phyloP scores from a whole-genome alignment of 164 flowering plant species.

The Vitis rupestris region DNA sequence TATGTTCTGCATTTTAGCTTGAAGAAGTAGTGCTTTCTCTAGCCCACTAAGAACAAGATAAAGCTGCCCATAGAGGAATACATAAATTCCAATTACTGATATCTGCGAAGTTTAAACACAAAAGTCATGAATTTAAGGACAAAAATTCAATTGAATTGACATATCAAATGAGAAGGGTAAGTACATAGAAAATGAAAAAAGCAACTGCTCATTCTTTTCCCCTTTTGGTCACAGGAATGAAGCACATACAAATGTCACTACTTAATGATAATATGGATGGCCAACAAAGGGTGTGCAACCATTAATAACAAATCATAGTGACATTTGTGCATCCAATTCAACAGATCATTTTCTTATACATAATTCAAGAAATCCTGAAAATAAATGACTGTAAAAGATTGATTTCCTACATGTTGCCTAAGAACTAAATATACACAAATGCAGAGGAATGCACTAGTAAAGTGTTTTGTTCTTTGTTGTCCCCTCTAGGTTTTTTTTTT shows the following conservation, averaged over 20 bases:
- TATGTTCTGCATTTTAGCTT: slow-evolving; percentile 63
- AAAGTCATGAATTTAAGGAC: not conserved
- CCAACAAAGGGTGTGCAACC: not conserved
- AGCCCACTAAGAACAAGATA: slow-evolving; percentile 92
- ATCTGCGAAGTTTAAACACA: slow-evolving; percentile 50
- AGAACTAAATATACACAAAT: no score
- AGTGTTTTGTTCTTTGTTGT: no score
- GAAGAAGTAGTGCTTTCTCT: slow-evolving; percentile 57
- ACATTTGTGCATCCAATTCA: not conserved
- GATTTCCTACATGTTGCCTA: no score
- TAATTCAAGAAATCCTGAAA: not conserved
- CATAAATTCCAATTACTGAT: slow-evolving; percentile 73
- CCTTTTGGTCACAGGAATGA: not conserved
- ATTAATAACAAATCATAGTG: not conserved
- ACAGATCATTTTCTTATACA: not conserved
- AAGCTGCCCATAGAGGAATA: slow-evolving; percentile 94
- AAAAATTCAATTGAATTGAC: not conserved
- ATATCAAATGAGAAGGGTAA: not conserved
- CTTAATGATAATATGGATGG: not conserved
- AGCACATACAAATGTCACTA: not conserved
- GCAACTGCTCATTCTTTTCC: not conserved
- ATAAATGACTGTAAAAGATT: no score
- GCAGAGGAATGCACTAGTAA: no score
- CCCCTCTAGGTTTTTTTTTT: not conserved
- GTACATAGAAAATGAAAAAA: not conserved